Base-by-base conservation (phyloP, 345 rosid genomes). In the Citrus trifoliata region DNA sequence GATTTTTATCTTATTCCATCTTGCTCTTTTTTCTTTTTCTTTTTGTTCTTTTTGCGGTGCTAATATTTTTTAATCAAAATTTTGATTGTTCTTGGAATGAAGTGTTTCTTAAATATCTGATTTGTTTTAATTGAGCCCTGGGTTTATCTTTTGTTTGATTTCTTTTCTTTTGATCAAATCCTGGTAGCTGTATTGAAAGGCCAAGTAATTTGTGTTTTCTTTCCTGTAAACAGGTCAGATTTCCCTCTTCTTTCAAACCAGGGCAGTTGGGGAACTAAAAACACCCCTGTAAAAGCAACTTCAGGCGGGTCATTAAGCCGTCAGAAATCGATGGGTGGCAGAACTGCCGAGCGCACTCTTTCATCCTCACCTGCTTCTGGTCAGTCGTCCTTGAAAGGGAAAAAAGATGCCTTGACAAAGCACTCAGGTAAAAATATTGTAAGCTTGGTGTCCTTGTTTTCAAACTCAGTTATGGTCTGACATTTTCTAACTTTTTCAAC, bases 261-360 rank as follows among this genome's bases (percentile, higher is more conserved):
- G 78, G 84, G 85, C 75, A 86, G 95, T 80, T 81, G 93, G 97
- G 98, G 93, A 80, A 77, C 90, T 81, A 96, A 91, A 86, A 89
- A 27, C 73, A 82, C 89, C 64, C 84, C 93, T 53, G 83, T 76
- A 58, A 96, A 94, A 85, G 90, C 74, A 78, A 80, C 85, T 38
- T 73, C 90, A 1, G 86, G 89, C 71, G 89, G 86, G 61, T 81
- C 87, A 40, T 75, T 87, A 70, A 87, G 84, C 84, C 86, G 94
- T 42, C 97, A 96, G 84, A 96, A 92, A 71, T 93, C 97, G 30
- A 37, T 78, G 75, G 82, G 87, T 64, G 82, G 85, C 78, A 89
- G 82, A 80, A 73, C 84, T 73, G 78, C 81, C 60, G 96, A 91
- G 30, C 89, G 77, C 76, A 65, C 78, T 73, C 80, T 86, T 71